These are phyloP conservation scores for Chaetomiaceae sp. DNA, from an alignment of 2,329 filamentous ascomycete species.

Conservation along the genomic window DNA sequence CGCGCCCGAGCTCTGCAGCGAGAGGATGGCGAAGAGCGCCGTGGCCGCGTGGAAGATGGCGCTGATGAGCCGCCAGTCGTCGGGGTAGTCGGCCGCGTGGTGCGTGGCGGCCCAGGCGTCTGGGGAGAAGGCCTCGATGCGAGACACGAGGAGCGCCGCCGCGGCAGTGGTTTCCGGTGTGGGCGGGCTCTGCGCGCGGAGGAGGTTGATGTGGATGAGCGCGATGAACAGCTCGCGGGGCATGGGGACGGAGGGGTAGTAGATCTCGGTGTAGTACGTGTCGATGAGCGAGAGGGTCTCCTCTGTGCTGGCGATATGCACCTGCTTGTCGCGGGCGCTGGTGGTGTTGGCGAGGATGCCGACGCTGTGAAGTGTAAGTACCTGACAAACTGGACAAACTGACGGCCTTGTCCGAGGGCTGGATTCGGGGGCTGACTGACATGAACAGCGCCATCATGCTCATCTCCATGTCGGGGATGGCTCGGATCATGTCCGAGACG, in stretches of 20 bases:
- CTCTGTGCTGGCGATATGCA: constrained; percentile 10
- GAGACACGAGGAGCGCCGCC: constrained; percentile 12
- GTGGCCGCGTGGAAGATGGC: constrained; percentile 20
- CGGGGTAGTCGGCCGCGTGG: neutral
- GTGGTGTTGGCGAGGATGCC: constrained; percentile 18
- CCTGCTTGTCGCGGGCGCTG: constrained; percentile 11
- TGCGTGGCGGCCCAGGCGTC: constrained; percentile 11
- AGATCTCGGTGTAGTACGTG: constrained; percentile 16
- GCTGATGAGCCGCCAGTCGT: constrained; percentile 16
- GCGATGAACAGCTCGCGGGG: constrained; percentile 18
- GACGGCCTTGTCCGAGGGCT: too few species aligned
- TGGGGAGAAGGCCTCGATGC: constrained; percentile 20
- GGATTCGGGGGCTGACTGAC: too few species aligned
- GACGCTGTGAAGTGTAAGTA: constrained; percentile 7
- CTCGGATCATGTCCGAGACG: constrained; percentile 16
- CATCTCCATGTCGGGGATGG: constrained; percentile 2
- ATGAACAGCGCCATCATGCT: constrained; percentile 13
- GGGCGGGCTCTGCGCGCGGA: constrained; percentile 15
- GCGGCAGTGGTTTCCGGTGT: neutral
- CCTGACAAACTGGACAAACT: too few species aligned
- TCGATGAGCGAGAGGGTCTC: constrained; percentile 13
- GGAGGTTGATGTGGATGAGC: constrained; percentile 21
- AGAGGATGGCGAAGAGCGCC: constrained; percentile 23
- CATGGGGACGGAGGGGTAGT: constrained; percentile 21
- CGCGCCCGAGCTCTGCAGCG: constrained; percentile 3